Base-by-base conservation (phyloP, 2,329 filamentous ascomycete genomes). In the Huntiella moniliformis region DNA sequence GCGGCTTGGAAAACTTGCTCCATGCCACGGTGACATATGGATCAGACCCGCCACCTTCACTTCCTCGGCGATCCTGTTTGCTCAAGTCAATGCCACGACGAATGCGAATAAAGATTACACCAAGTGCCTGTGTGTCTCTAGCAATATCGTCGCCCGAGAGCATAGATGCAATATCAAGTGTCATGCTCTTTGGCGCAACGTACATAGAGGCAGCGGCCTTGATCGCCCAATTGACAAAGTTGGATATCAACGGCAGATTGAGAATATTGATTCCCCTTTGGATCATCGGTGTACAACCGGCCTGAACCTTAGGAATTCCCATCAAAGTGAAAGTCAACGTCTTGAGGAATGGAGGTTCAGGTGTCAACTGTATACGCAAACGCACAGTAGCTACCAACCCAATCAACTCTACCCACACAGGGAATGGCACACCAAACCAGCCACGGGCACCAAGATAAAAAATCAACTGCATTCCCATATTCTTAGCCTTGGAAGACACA, bases 141-240 rank as follows among this genome's bases (percentile, higher is more conserved):
- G 86, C 79, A 55, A 96, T 82, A 56, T 86, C 79, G 54, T 96
- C 88, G 13, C 88, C 91, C 57, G 86, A 80, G 3, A 96, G 72
- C 66, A 96, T 82, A 58, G 87, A 87, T 54, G 82, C 77, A 58
- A 96, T 72, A 55, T 98, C 88, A 40, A 96, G 71, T 0, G 84
- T 86, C 79, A 96, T 79, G 8, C 80, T 91, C 62, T 95, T 95
- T 6, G 88, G 88, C 2, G 88, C 88, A 18, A 95, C 86, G 52
- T 95, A 95, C 73, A 94, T 81, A 57, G 78, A 82, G 2, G 82
- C 81, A 0, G 87, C 85, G 0, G 91, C 77, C 34, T 77, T 78
- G 54, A 96, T 93, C 4, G 88, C 85, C 64, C 87, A 94, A 61
- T 95, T 94, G 61, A 95, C 88, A 57, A 98, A 96, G 55, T 92